Evolutionary conservation across 495 filamentous ascomycete genomes (phyloP), one percentile per base, ranked within the genome.

Genomic region (Cenococcum geophilum): DNA sequence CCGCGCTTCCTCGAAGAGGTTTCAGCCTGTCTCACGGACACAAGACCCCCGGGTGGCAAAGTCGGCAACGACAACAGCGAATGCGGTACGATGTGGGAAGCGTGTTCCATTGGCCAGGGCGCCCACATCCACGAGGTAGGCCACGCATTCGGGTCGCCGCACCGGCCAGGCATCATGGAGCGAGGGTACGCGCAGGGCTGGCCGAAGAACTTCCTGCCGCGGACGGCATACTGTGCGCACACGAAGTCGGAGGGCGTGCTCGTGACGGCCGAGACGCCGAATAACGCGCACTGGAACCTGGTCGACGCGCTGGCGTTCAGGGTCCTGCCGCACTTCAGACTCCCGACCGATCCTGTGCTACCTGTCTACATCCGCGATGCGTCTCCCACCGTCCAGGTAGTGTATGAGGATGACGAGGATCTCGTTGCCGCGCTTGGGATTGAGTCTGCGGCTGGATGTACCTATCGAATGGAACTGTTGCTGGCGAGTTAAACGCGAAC

Each of bases 1-100:
- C 77, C 78, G 12, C 71, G 78, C 5, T 79, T 75, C 64, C 25
- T 80, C 35, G 78, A 78, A 63, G 76, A 77, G 35, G 68, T 78
- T 10, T 59, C 71, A 55, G 60, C 69, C 40, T 76, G 73, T 58
- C 63, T 77, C 34, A 63, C 68, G 9, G 74, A 78, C 35, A 51
- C 56, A 32, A 68, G 63, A 2, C 47, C 49, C 0, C 58, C 71
- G 0, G 74, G 73, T 0, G 71, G 73, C 22, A 73, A 68, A 5
- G 70, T 77, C 9, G 72, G 72, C 10, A 74, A 76, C 42, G 75
- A 78, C 58, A 72, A 74, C 43, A 66, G 70, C 18, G 73, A 77
- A 65, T 76, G 76, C 50, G 61, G 62, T 0, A 68, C 70, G 43
- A 70, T 74, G 67, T 71, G 75, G 66, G 71, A 68, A 25, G 71